Evolutionary conservation across 1,284 basidiomycete species (phyloP).

Genomic region (Erythrobasidium hasegawianum): DNA sequence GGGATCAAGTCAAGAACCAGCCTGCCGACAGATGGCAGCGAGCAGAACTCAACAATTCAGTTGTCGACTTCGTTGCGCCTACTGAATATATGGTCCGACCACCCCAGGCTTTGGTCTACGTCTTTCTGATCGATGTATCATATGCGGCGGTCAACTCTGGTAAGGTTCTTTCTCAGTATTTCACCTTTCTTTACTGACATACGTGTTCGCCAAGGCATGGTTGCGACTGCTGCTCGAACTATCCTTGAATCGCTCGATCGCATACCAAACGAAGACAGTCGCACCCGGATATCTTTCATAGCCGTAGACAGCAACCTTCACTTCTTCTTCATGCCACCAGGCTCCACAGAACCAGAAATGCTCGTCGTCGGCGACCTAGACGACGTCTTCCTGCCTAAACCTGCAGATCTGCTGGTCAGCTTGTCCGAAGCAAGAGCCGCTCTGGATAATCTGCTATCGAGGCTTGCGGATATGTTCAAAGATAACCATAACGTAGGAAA

Average conservation of each 20-base stretch:
- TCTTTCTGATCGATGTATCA: conserved; percentile 96
- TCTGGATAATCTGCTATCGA: conserved; percentile 74
- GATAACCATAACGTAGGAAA: conserved; percentile 87
- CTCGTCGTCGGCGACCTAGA: conserved; percentile 94
- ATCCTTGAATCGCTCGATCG: conserved; percentile 92
- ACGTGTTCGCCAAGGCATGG: conserved; percentile 66
- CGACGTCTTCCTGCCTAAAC: conserved; percentile 96
- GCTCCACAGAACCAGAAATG: conserved; percentile 84
- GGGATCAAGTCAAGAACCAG: conserved; percentile 89
- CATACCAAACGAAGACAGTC: conserved; percentile 87
- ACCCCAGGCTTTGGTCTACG: conserved; percentile 93
- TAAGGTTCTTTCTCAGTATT: too few species aligned
- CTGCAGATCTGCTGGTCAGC: conserved; percentile 91
- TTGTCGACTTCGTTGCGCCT: conserved; percentile 95
- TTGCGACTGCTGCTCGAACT: conserved; percentile 92
- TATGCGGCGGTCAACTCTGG: conserved; percentile 83
- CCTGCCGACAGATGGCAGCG: conserved; percentile 93
- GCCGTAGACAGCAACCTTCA: conserved; percentile 89
- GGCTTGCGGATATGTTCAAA: conserved; percentile 93
- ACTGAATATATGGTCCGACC: conserved; percentile 98
- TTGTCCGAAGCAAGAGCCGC: conserved; percentile 76
- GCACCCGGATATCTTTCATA: conserved; percentile 89
- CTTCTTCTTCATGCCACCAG: conserved; percentile 84
- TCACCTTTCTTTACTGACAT: too few species aligned
- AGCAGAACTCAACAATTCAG: conserved; percentile 86